Conservation (phyloP, 148 eudicot genomes). For the Chenopodium suecicum region DNA sequence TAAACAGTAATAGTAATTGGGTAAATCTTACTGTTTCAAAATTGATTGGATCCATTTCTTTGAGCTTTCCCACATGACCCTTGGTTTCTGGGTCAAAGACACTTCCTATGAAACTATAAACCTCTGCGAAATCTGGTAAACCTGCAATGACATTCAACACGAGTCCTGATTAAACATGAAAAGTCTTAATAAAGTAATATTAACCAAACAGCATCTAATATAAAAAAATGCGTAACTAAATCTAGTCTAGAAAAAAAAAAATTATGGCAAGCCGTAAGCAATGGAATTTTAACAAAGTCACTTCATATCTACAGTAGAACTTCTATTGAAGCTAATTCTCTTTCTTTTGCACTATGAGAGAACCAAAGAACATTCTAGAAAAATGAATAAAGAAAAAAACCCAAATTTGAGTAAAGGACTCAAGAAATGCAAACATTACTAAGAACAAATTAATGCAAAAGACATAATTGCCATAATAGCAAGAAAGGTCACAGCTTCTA, state of each 20-base stretch:
- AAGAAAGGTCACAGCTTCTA: too few species aligned
- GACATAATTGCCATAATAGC: too few species aligned
- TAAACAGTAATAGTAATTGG: neutral
- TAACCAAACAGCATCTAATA: neutral
- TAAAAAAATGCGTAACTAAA: neutral
- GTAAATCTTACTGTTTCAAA: slow-evolving; percentile 68
- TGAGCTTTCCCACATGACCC: slow-evolving; percentile 80
- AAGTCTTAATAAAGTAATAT: neutral
- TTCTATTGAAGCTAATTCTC: neutral
- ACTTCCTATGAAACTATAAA: slow-evolving; percentile 85
- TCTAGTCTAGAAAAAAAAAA: neutral
- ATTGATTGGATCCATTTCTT: slow-evolving; percentile 98
- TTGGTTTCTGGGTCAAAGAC: slow-evolving; percentile 81
- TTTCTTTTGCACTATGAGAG: neutral
- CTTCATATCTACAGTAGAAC: neutral
- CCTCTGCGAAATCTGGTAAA: slow-evolving; percentile 88
- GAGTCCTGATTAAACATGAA: slow-evolving; percentile 7
- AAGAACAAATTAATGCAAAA: too few species aligned
- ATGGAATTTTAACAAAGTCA: neutral
- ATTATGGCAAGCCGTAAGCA: neutral
- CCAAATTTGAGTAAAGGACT: neutral
- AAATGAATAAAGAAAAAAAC: neutral
- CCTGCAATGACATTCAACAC: slow-evolving; percentile 41
- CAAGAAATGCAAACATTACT: too few species aligned
- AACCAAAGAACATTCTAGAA: neutral